Evolutionary conservation across 768 basidiomycete species (phyloP), one percentile per base, ranked within the genome.

Genomic region (Tylopilus subfusipes): DNA sequence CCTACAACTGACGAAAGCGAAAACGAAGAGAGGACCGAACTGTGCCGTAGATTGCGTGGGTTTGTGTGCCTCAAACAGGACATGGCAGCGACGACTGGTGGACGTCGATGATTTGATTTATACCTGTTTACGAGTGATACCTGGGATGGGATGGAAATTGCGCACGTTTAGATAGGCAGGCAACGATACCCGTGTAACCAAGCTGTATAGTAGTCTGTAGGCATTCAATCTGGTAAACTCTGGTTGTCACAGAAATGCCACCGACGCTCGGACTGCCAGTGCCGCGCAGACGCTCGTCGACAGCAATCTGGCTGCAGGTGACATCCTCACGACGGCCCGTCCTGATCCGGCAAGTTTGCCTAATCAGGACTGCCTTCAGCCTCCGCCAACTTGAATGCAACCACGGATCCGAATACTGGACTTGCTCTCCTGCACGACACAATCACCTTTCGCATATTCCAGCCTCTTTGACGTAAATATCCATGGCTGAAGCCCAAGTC

Each of bases 401-500:
- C 56, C 48, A 43, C 27, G 14, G 53, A 48, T 40, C 21, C 29
- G 22, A 36, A 36, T 36, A 24, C 49, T 33, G 50, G 22, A 42
- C 38, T 42, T 44, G 24, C 44, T 50, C 47, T 40, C 31, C 48
- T n/a, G 18, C 40, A 57, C 61, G 29, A 56, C 51, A 38, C 33
- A 22, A 22, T 38, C 55, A 42, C 43, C 45, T 31, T 34, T 43
- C 44, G 36, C 43, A 50, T 39, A 52, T 50, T 45, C 47, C 45
- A 50, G 27, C 31, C 19, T 48, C 45, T 24, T 53, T 33, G 42
- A 52, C 52, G 47, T 14, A 18, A 18, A 48, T 42, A 59, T 55
- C 57, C 55, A 89, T 90, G 88, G 77, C 86, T 52, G 88, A 88
- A 63, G 64, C 77, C 16, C 69, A 88, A 63, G 67, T 76, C 21